A percentile compares a stretch with the other conserved stretches of the same genome.
phyloP scores from a whole-genome alignment of 2,329 filamentous ascomycete species.

The Pseudocercospora vitis region DNA sequence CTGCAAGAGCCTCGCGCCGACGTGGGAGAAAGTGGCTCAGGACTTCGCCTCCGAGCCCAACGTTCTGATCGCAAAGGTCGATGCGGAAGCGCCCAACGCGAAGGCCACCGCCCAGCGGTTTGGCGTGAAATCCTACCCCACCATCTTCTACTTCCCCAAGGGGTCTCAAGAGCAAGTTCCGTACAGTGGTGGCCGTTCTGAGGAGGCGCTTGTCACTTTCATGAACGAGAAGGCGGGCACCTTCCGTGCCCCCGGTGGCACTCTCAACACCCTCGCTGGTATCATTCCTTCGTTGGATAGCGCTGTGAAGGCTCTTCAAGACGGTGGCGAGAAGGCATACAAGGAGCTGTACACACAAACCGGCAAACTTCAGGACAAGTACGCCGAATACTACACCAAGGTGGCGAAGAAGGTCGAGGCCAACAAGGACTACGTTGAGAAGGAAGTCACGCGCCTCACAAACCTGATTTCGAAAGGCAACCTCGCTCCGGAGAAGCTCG shows the following conservation, averaged over 20 bases:
- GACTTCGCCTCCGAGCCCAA: conserved; percentile 76
- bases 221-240: conserved; percentile 88
- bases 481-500: conserved; percentile 78
- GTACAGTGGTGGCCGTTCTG: conserved; percentile 75
- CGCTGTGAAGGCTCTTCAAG: conserved; percentile 69
- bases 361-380: conserved; percentile 70
- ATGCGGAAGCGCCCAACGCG: conserved; percentile 83
- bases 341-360: conserved; percentile 72
- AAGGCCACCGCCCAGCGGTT: conserved; percentile 75
- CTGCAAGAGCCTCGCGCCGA: conserved; percentile 91
- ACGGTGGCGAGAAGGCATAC: conserved; percentile 64
- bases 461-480: conserved; percentile 83
- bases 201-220: conserved; percentile 74
- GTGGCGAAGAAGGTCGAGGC: conserved; percentile 81
- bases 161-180: conserved; percentile 69
- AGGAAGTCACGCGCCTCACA: conserved; percentile 80
- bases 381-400: conserved; percentile 85
- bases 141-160: conserved; percentile 95
- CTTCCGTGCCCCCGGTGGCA: conserved; percentile 77
- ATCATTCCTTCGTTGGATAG: conserved; percentile 77
- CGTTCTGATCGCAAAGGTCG: conserved; percentile 90
- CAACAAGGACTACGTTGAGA: conserved; percentile 75
- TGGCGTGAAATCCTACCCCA: conserved; percentile 84
- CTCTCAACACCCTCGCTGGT: conserved; percentile 74
- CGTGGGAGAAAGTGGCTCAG: conserved; percentile 81